Percentiles rank a stretch among this genome's conserved stretches.
Conservation (phyloP, 1,284 basidiomycete species). For the Phylloporus gajari region DNA sequence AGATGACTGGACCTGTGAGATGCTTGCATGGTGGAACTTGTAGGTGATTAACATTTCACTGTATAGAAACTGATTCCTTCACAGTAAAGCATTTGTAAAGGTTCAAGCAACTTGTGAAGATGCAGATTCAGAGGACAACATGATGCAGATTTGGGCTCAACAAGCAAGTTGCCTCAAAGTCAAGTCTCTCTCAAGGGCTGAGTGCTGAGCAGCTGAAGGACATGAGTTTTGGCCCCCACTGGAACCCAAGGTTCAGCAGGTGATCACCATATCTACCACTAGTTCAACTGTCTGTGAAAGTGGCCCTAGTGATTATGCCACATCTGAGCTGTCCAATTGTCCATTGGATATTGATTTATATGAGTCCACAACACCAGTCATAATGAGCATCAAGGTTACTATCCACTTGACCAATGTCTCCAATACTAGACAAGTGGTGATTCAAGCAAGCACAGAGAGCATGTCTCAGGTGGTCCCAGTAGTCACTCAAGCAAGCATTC, state of each 20-base stretch:
- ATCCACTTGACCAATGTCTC: no score
- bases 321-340: neutral
- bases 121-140: conserved; percentile 4
- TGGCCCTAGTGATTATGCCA: neutral
- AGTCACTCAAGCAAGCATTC: no score
- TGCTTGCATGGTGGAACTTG: neutral
- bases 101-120: neutral
- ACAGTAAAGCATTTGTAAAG: neutral
- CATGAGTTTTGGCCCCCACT: neutral
- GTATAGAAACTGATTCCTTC: neutral
- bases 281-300: neutral
- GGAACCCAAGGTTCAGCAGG: neutral
- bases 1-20: neutral
- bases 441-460: no score
- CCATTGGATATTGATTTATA: neutral
- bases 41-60: neutral
- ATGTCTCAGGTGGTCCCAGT: no score
- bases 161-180: neutral
- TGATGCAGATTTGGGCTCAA: neutral
- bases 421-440: no score
- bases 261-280: neutral
- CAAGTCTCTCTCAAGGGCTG: neutral
- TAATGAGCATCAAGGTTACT: no score
- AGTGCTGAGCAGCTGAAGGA: neutral
- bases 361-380: no score